Evolutionary conservation across 208 protist genomes (phyloP).

Genomic region (Tritrichomonas musculus): DNA sequence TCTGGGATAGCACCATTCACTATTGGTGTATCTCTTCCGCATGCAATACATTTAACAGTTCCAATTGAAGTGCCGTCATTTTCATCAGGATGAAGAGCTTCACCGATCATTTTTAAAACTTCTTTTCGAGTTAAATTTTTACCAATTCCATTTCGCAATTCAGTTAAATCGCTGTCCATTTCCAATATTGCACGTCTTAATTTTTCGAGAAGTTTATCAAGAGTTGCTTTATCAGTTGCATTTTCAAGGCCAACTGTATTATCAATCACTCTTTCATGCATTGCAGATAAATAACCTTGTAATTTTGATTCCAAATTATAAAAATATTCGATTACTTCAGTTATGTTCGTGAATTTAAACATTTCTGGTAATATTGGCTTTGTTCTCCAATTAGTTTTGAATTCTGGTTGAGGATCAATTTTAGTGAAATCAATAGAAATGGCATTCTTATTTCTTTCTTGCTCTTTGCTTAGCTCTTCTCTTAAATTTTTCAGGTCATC

Average conservation of each 20-base stretch:
- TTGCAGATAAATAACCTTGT: neutral
- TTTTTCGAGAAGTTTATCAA: neutral
- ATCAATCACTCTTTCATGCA: neutral
- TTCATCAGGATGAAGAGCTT: neutral
- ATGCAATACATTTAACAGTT: constrained; percentile 9
- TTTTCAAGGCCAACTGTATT: neutral
- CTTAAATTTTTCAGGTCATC: too few relatives aligned
- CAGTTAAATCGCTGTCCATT: neutral
- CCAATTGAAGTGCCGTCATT: neutral
- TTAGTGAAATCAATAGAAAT: neutral
- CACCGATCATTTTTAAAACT: neutral
- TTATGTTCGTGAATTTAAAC: neutral
- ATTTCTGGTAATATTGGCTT: neutral
- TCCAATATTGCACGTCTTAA: neutral
- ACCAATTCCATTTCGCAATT: neutral
- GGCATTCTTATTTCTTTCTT: too few relatives aligned
- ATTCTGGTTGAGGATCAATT: neutral
- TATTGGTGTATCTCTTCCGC: neutral
- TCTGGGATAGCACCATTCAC: neutral
- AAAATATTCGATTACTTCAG: neutral
- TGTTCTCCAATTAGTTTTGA: neutral
- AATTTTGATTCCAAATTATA: neutral
- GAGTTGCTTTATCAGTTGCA: too few relatives aligned
- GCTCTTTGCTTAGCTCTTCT: too few relatives aligned
- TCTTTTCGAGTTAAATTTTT: neutral